Conservation (phyloP, 139 green algal species). For the Yamagishiella unicocca region DNA sequence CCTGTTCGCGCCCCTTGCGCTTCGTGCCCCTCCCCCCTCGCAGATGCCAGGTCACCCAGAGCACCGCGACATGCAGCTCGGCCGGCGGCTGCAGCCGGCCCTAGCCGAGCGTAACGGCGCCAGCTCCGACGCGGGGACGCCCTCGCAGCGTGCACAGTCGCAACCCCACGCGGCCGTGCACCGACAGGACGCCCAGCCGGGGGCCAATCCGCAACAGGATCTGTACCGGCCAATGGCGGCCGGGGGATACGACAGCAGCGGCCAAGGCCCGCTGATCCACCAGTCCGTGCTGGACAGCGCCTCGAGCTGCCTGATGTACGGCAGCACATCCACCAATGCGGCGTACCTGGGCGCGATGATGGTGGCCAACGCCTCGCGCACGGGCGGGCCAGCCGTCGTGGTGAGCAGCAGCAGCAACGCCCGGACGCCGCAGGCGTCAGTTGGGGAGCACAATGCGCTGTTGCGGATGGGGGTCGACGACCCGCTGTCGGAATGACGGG, state of each 20-base stretch:
- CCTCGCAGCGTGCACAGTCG: too few relatives aligned
- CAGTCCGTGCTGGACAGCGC: background rate
- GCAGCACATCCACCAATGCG: slow-evolving; percentile 7
- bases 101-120: too few relatives aligned
- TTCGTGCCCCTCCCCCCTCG: too few relatives aligned
- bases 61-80: too few relatives aligned
- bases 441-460: background rate
- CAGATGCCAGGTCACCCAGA: too few relatives aligned
- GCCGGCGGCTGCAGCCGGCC: too few relatives aligned
- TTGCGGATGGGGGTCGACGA: too few relatives aligned
- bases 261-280: background rate
- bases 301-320: background rate
- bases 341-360: background rate
- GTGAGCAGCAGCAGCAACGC: background rate
- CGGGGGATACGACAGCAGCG: background rate
- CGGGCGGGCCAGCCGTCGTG: background rate
- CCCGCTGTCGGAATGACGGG: too few relatives aligned
- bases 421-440: background rate
- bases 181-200: too few relatives aligned
- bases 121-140: too few relatives aligned
- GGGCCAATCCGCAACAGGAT: background rate
- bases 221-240: background rate
- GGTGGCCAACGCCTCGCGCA: background rate
- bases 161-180: too few relatives aligned
- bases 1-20: too few relatives aligned